Percentiles rank a stretch among this genome's conserved stretches.
Evolutionary conservation across 495 filamentous ascomycete species (phyloP).

Genomic region (Zalerion maritima): DNA sequence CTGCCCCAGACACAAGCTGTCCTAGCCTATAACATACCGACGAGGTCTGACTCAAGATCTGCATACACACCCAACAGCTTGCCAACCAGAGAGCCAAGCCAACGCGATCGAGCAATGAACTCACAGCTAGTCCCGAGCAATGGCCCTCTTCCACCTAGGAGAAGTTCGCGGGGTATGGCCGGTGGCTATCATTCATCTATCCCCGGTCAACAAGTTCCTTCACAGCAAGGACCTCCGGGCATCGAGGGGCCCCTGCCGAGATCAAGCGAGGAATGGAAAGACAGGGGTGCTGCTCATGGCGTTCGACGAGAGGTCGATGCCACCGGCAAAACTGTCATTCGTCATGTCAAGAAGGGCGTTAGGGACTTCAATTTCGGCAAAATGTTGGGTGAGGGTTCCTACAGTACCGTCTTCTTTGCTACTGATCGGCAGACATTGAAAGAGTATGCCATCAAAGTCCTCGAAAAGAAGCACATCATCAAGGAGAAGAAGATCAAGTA

Average conservation of each 20-base stretch:
- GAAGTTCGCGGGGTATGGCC: slow-evolving; percentile 50
- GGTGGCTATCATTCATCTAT: slow-evolving; percentile 31
- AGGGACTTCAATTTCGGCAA: slow-evolving; percentile 92
- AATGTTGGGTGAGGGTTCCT: slow-evolving; percentile 89
- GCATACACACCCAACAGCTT: slow-evolving; percentile 48
- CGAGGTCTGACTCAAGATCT: slow-evolving; percentile 45
- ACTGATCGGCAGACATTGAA: slow-evolving; percentile 91
- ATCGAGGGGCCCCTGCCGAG: slow-evolving; percentile 48
- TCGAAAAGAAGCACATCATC: slow-evolving; percentile 98
- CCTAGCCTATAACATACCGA: slow-evolving; percentile 40
- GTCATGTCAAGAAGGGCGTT: slow-evolving; percentile 88
- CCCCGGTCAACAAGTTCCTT: slow-evolving; percentile 21
- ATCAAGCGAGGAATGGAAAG: slow-evolving; percentile 90
- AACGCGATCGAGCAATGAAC: slow-evolving; percentile 43
- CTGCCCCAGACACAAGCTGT: no score
- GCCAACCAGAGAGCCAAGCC: slow-evolving; percentile 53
- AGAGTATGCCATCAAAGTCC: slow-evolving; percentile 96
- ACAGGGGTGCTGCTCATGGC: slow-evolving; percentile 72
- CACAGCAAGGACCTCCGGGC: slow-evolving; percentile 35
- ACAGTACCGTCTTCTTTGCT: slow-evolving; percentile 89
- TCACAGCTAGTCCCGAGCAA: slow-evolving; percentile 34
- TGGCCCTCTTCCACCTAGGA: slow-evolving; percentile 46
- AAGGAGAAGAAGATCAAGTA: slow-evolving; percentile 99
- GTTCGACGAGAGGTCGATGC: slow-evolving; percentile 67
- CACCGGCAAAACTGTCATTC: slow-evolving; percentile 66